phyloP scores from a whole-genome alignment of 257 asterid species.

The Salvia miltiorrhiza region DNA sequence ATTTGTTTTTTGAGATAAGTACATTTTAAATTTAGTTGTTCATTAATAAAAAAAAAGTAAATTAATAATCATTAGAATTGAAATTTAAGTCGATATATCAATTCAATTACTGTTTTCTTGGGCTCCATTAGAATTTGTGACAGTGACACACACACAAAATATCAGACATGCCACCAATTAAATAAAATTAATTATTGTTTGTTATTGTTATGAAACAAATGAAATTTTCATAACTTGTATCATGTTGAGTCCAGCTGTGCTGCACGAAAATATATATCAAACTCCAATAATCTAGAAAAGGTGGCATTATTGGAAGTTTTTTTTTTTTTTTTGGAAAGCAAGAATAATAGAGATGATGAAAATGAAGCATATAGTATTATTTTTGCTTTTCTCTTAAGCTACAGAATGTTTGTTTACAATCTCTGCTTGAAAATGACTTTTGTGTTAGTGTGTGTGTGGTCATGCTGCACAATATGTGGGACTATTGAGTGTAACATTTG shows the following conservation, averaged over 20 bases:
- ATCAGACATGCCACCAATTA: constrained; percentile 11
- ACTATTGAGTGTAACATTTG: no score
- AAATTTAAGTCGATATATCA: no score
- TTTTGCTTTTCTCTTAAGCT: not conserved
- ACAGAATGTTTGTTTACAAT: not conserved
- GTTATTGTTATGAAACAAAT: constrained; percentile 9
- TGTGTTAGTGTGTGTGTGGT: not conserved
- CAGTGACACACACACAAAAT: not conserved
- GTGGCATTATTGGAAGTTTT: constrained; percentile 10
- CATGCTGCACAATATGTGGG: not conserved
- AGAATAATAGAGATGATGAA: not conserved
- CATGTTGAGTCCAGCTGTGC: constrained; percentile 27
- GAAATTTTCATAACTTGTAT: not conserved
- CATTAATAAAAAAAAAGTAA: no score
- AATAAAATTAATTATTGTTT: constrained; percentile 14
- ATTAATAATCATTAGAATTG: no score
- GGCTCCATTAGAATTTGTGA: constrained; percentile 1
- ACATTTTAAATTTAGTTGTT: no score
- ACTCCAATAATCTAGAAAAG: not conserved
- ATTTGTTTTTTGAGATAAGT: no score
- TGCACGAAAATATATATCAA: constrained; percentile 11
- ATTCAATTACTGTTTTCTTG: not conserved
- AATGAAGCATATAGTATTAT: not conserved
- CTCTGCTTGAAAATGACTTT: not conserved
- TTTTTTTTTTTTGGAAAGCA: no score